Conservation (phyloP, 768 basidiomycete genomes). For the Leccinum broughii region DNA sequence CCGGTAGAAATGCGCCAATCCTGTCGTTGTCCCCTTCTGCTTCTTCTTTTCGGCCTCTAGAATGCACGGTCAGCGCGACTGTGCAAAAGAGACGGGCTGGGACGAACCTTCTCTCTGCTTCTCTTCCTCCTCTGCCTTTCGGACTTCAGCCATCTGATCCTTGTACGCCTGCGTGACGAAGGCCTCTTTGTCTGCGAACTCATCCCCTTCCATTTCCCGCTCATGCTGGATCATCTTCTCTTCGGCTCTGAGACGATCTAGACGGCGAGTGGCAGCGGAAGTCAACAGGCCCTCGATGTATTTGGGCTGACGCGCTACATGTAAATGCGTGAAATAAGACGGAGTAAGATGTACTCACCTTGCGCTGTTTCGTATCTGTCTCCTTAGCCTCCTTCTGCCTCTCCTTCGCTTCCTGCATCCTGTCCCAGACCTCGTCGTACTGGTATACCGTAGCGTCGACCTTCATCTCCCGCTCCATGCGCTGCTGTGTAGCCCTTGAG, state of each 20-base stretch:
- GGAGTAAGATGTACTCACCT: conserved; percentile 49
- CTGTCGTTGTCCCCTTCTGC: conserved; percentile 59
- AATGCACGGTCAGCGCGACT: neutral
- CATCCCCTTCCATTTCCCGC: conserved; percentile 88
- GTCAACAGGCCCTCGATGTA: conserved; percentile 81
- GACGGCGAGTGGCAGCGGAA: conserved; percentile 81
- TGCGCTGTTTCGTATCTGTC: conserved; percentile 70
- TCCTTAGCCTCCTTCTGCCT: conserved; percentile 77
- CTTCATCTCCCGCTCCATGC: conserved; percentile 75
- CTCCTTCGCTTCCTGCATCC: conserved; percentile 86
- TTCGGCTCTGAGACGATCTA: conserved; percentile 91
- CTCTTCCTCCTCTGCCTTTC: conserved; percentile 92
- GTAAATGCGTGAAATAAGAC: conserved; percentile 6
- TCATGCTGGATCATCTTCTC: conserved; percentile 97
- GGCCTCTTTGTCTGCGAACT: conserved; percentile 92
- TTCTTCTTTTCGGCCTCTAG: conserved; percentile 59
- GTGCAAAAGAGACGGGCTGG: neutral
- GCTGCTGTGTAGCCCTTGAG: conserved; percentile 66
- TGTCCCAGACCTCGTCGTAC: conserved; percentile 96
- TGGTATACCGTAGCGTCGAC: conserved; percentile 85
- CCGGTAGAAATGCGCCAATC: conserved; percentile 86
- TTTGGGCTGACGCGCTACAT: conserved; percentile 65
- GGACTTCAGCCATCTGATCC: conserved; percentile 91
- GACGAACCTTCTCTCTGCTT: conserved; percentile 55
- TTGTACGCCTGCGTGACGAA: conserved; percentile 98